Evolutionary conservation across 306 rosid species (phyloP).

Genomic region (Vicia faba): DNA sequence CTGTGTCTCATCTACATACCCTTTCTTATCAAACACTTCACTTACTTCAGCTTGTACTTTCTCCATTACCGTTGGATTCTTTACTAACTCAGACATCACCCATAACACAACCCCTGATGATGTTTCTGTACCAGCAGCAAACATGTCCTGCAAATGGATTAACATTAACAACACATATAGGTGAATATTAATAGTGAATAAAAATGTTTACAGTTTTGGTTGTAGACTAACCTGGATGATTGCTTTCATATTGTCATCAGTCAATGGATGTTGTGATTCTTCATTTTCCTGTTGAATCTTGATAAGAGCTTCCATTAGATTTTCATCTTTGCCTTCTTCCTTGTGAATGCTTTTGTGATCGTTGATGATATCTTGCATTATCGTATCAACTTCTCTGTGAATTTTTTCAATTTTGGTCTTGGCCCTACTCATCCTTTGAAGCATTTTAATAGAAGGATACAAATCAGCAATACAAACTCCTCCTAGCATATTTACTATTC

Average conservation of each 20-base stretch:
- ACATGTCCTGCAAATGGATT: constrained; percentile 42
- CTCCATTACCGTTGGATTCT: constrained; percentile 45
- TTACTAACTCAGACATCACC: constrained; percentile 48
- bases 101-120: constrained; percentile 37
- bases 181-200: no score
- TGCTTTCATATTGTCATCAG: constrained; percentile 36
- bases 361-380: constrained; percentile 28
- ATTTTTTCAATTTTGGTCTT: constrained; percentile 9
- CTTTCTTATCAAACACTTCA: constrained; percentile 29
- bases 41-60: constrained; percentile 45
- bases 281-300: constrained; percentile 24
- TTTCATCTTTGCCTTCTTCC: constrained; percentile 20
- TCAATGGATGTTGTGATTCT: neutral
- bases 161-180: no score
- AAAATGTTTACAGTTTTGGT: no score
- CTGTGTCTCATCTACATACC: constrained; percentile 20
- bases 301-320: constrained; percentile 41
- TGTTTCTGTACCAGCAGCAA: constrained; percentile 43
- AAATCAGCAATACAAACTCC: constrained; percentile 28
- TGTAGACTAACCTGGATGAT: constrained; percentile 33
- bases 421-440: neutral
- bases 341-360: neutral
- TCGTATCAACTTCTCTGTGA: constrained; percentile 3
- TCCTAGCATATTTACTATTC: neutral
- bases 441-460: constrained; percentile 34